Evolutionary conservation across 768 basidiomycete species (phyloP), one percentile per base, ranked within the genome.

Genomic region (Agaricus subrufescens): DNA sequence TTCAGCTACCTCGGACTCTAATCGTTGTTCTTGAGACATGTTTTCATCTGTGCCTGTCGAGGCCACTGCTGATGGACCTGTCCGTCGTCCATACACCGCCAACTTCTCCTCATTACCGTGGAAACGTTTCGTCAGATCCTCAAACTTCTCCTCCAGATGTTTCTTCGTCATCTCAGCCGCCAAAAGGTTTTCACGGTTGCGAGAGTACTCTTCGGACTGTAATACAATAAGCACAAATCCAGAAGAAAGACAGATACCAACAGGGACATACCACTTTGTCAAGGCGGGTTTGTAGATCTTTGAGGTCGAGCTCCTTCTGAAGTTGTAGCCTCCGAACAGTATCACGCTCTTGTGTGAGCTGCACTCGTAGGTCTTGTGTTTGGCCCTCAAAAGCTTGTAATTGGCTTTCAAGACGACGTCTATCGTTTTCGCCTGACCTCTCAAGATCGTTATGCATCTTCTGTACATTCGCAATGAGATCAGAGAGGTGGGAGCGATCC

Each of bases 361-460:
- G 89, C 1, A 69, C 67, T 58, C 85, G 80, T 12, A 91, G 66
- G 64, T 94, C 91, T 73, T 89, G 85, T 31, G 80, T 82, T 65
- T 96, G 94, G 40, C 74, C 74, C 65, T 94, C 90, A 52, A 94
- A 71, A 70, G 87, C 78, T 61, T 90, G 83, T 42, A 93, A 71
- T 62, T 93, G 87, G 54, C 76, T 84, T 69, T 97, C 94, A 34
- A 95, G 72, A 7, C 92, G 83, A 12, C 84, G 76, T 19, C 91
- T 81, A 62, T 95, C 91, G 57, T 91, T 95, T 66, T 88, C 85
- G 5, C 87, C 84, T 0, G 89, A 88, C 49, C 85, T 80, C 65
- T 95, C 93, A 6, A 91, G 76, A 62, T 97, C 95, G 54, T 83
- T 83, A 63, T 93, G 91, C 84, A 97, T 93, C 65, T 82, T 88